Evolutionary conservation across 2,329 filamentous ascomycete genomes (phyloP).

Genomic region (Cercospora canescens): DNA sequence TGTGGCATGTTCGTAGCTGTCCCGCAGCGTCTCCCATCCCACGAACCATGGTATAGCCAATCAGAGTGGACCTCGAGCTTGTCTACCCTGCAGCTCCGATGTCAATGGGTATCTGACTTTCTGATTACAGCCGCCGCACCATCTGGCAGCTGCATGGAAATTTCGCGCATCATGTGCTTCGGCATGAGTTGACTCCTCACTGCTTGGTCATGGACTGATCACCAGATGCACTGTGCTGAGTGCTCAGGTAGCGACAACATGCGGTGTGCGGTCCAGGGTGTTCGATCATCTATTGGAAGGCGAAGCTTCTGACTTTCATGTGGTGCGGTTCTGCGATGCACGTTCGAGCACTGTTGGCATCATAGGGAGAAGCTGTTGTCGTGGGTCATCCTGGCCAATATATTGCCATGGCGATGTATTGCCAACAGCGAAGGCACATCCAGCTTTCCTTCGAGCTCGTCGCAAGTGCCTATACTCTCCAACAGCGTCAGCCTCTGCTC

Average conservation of each 20-base stretch:
- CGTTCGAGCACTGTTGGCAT: neutral
- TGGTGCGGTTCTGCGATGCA: slow-evolving; percentile 1
- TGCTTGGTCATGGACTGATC: neutral
- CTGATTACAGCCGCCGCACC: neutral
- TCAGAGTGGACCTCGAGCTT: neutral
- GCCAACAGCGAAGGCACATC: neutral
- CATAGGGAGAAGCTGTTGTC: neutral
- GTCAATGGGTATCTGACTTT: neutral
- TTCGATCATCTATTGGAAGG: neutral
- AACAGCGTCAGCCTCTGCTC: neutral
- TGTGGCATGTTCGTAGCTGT: neutral
- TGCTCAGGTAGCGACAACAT: neutral
- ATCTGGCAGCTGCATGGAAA: neutral
- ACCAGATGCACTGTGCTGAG: neutral
- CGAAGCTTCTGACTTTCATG: neutral
- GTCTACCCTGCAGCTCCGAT: neutral
- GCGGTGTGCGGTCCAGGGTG: neutral
- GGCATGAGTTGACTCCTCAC: neutral
- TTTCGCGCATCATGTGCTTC: neutral
- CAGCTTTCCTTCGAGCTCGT: neutral
- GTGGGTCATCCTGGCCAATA: slow-evolving; percentile 1
- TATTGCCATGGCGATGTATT: neutral
- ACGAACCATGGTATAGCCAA: neutral
- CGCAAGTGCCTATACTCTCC: neutral
- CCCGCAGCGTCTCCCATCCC: neutral